Evolutionary conservation across 176 grass and related monocot genomes (phyloP).

Genomic region (Canna indica): DNA sequence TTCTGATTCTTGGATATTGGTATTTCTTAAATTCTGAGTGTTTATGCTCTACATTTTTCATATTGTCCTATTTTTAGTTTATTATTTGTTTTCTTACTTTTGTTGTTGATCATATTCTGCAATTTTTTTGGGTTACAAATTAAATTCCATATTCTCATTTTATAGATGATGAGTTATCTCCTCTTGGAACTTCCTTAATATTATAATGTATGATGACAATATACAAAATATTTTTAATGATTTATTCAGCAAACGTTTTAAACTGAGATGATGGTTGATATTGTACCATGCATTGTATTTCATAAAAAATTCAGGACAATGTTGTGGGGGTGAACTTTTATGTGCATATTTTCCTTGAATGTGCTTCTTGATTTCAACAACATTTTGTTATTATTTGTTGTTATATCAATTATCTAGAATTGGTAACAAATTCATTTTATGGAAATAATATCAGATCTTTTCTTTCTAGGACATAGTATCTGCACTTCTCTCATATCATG

Average conservation of each 20-base stretch:
- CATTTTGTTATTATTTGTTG: background rate
- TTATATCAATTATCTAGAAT: background rate
- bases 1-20: too few species aligned
- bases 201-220: background rate
- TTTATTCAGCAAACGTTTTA: background rate
- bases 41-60: too few species aligned
- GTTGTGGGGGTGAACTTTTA: background rate
- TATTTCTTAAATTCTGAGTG: too few species aligned
- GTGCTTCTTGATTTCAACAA: background rate
- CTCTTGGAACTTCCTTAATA: background rate
- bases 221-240: background rate
- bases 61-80: too few species aligned
- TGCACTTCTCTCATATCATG: slow-evolving; percentile 49
- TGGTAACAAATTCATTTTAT: slow-evolving; percentile 6
- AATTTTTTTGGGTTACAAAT: too few species aligned
- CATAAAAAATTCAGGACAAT: background rate
- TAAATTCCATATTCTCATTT: too few species aligned
- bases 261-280: background rate
- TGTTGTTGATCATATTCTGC: too few species aligned
- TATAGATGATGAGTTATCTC: too few species aligned
- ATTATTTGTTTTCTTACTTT: too few species aligned
- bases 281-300: background rate
- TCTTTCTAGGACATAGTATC: slow-evolving; percentile 39
- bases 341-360: background rate
- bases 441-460: background rate